Evolutionary conservation across 129 eudicot species (phyloP), one percentile per base, ranked within the genome.

Genomic region (Centella asiatica): DNA sequence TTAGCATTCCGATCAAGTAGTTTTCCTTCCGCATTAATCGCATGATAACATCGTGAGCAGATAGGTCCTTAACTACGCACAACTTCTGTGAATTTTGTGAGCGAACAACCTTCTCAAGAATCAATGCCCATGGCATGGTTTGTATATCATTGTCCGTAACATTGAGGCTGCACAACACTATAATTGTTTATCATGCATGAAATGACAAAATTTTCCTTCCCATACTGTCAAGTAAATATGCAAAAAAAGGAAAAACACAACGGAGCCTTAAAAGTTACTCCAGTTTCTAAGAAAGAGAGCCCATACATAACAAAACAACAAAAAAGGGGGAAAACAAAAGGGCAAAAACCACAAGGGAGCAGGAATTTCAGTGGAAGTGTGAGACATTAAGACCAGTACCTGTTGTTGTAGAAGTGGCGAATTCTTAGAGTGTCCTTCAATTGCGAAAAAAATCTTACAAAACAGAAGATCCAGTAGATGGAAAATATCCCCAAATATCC

Each of bases 11-110:
- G 69, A 87, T 92, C 72, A 92, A 82, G 82, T 92, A 92, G 69
- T 92, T 92, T 40, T 92, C 99, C 71, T 92, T 92, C 56, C 99
- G 76, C 99, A 92, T 87, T 52, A 92, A 72, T 46, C 99, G 78
- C 99, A 92, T 87, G 52, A 84, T 86, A 37, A 84, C 79, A 64
- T 92, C 96, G 70, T 84, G 99, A 67, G 85, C 82, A 27, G 99
- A 77, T 64, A 92, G 95, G 78, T 92, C 88, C 78, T 82, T 92
- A 2, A 92, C 95, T 50, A 84, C 90, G 66, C 88, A 84, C 51
- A 92, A 60, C 33, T 80, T 85, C 25, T 80, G 95, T 6, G 79
- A 66, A 37, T 51, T 75, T 72, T 92, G 99, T 25, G 80, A 75
- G 58, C 54, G 70, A 70, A 87, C 86, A 49, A 84, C 85, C 62